Evolutionary conservation across 139 green algal species (phyloP).

Genomic region (Raphidocelis subcapitata): DNA sequence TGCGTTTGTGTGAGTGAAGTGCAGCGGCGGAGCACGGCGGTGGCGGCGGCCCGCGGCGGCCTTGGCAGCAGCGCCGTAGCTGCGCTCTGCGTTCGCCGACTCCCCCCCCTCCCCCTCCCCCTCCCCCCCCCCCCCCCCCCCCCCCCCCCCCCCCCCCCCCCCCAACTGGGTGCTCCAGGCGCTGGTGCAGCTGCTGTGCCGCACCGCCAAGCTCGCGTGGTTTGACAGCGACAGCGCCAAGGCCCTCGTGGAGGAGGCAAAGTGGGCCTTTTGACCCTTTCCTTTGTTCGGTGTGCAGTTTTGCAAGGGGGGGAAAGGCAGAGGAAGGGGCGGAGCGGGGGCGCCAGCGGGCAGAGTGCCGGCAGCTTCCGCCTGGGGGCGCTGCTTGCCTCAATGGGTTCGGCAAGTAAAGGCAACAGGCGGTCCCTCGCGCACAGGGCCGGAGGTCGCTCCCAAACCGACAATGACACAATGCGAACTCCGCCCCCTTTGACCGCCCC

Average conservation of each 20-base stretch:
- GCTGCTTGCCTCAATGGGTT: no score
- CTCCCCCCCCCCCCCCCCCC: neutral
- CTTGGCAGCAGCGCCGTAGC: neutral
- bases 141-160: slow-evolving; percentile 62
- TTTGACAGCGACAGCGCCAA: slow-evolving; percentile 85
- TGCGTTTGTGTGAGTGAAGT: no score
- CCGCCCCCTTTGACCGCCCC: no score
- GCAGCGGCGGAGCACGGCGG: neutral
- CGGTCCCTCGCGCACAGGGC: no score
- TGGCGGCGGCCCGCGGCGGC: neutral
- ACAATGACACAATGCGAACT: no score
- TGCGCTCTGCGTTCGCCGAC: neutral
- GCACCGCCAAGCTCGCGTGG: slow-evolving; percentile 95
- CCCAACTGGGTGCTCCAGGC: no score
- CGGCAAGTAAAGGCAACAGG: no score
- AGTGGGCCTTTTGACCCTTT: no score
- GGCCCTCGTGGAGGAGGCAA: slow-evolving; percentile 86
- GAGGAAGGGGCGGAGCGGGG: neutral
- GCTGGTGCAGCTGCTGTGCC: slow-evolving; percentile 92
- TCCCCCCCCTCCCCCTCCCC: neutral
- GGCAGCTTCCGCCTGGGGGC: no score
- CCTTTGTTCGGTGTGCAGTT: neutral
- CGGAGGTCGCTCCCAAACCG: no score
- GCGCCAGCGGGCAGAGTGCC: no score
- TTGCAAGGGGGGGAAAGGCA: no score